Evolutionary conservation across 305 asterid genomes (phyloP), one percentile per base, ranked within the genome.

Genomic region (Solanum hybrid): DNA sequence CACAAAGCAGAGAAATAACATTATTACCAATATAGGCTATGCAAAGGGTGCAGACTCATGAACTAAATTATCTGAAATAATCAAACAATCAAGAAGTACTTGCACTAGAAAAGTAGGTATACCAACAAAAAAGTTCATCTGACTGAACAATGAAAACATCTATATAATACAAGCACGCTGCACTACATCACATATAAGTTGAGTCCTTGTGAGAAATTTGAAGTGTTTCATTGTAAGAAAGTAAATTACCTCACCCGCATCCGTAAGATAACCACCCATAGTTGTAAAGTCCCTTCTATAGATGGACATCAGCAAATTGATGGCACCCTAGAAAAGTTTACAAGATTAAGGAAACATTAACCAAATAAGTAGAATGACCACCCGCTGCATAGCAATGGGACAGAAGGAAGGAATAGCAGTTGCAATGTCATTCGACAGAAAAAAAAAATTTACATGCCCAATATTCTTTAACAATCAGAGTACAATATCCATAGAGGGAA

Each of bases 261-360:
- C 98, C 51, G 98, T 98, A 89, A 98, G 98, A 93, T 98, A 98
- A 92, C 99, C 99, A 91, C 99, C 99, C 98, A 98, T 95, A 90
- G 95, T 94, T 31, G 95, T 79, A 91, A 98, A 98, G 94, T 98
- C 99, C 92, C 95, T 95, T 94, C 96, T 94, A 92, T 96, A 98
- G 56, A 96, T 92, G 91, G 56, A 88, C 98, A 98, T 94, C 93
- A 98, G 98, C 93, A 98, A 92, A 95, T 91, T 96, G 90, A 98
- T 95, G 80, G 99, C 99, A 90, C 99, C 99, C 99, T 98, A 87
- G 93, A 92, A 85, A 89, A 93, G 86, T 73, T 86, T 6, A 60
- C 77, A 60, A 38, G 34, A 85, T 85, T 60, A 60, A 81, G 87
- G 71, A 85, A 60, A 56, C 51, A 60, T 85, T 85, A 85, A 85